Conservation (phyloP, 768 basidiomycete species). For the Podaxis sp. region DNA sequence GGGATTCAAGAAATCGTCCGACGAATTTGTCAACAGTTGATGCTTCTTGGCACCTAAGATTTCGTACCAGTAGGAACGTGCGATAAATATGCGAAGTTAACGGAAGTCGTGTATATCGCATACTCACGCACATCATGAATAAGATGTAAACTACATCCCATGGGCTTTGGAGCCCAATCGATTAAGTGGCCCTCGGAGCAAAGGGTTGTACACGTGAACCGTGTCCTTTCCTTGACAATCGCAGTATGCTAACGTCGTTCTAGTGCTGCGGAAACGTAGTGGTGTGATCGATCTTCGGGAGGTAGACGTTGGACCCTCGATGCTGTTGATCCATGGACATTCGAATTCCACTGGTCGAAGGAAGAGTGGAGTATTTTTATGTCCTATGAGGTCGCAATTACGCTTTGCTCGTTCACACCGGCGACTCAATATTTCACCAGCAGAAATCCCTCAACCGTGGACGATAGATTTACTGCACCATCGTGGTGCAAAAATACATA, state of each 20-base stretch:
- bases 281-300: neutral
- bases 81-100: no score
- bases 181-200: neutral
- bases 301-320: neutral
- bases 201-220: neutral
- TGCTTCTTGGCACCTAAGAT: no score
- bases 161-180: neutral
- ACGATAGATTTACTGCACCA: neutral
- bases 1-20: no score
- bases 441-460: neutral
- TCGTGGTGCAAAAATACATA: neutral
- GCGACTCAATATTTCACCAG: constrained; percentile 3
- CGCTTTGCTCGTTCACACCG: constrained; percentile 2
- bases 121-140: no score
- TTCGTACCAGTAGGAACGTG: no score
- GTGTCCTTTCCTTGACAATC: constrained; percentile 1
- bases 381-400: constrained; percentile 7
- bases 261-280: neutral
- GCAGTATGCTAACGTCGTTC: neutral
- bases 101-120: no score
- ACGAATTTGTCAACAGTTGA: no score
- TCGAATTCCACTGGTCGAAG: neutral
- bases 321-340: neutral
- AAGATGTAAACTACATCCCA: neutral
- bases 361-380: neutral